Conservation (phyloP, 108 stramenopile genomes). For the Skeletonema costatum region DNA sequence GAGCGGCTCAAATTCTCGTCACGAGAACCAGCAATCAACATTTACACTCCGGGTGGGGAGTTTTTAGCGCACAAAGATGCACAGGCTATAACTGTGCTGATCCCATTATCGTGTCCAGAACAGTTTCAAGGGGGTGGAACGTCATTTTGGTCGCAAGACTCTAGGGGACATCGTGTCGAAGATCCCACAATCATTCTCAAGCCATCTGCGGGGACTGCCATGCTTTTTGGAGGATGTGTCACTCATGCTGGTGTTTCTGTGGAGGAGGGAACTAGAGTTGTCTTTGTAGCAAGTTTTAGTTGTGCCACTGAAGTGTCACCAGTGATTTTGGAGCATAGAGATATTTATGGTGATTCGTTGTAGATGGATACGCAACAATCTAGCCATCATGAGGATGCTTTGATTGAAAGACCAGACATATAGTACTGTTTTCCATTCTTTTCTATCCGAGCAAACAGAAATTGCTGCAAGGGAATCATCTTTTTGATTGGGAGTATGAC, state of each 20-base stretch:
- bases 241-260: slow-evolving; percentile 48
- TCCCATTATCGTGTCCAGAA: slow-evolving; percentile 27
- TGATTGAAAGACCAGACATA: no score
- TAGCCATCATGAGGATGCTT: no score
- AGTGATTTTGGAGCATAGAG: background rate
- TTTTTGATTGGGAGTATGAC: no score
- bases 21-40: slow-evolving; percentile 49
- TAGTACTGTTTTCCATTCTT: no score
- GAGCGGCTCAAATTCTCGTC: slow-evolving; percentile 11
- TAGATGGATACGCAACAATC: background rate
- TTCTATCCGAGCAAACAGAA: no score
- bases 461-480: no score
- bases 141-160: background rate
- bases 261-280: slow-evolving; percentile 12
- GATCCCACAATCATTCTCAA: slow-evolving; percentile 23
- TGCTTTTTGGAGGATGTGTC: slow-evolving; percentile 48
- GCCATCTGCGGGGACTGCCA: slow-evolving; percentile 34
- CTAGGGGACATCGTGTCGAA: slow-evolving; percentile 30
- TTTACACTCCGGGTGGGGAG: slow-evolving; percentile 28
- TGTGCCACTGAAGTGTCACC: background rate
- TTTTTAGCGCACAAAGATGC: slow-evolving; percentile 50
- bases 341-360: slow-evolving; percentile 10
- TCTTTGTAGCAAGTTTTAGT: slow-evolving; percentile 38
- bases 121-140: slow-evolving; percentile 32
- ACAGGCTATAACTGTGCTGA: slow-evolving; percentile 40